phyloP scores from a whole-genome alignment of 208 protist genomes.

The Blechomonas ayalai region DNA sequence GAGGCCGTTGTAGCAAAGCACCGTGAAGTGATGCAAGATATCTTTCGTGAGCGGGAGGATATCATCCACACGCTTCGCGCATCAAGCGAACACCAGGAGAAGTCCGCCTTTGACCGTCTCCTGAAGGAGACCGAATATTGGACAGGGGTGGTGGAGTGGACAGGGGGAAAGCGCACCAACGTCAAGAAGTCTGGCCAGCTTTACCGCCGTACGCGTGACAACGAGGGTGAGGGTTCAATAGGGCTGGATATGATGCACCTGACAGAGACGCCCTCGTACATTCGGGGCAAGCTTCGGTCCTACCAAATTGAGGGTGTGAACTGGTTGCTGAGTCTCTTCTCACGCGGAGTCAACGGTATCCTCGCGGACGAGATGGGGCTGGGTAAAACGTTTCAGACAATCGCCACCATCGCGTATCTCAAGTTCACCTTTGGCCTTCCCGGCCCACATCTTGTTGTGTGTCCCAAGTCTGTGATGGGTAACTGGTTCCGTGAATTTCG shows the following conservation, averaged over 20 bases:
- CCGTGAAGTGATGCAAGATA: conserved; percentile 21
- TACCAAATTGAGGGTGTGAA: conserved; percentile 99
- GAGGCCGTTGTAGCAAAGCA: conserved; percentile 28
- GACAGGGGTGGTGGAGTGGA: conserved; percentile 76
- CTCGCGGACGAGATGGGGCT: conserved; percentile 99
- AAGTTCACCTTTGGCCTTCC: conserved; percentile 83
- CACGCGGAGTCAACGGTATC: conserved; percentile 97
- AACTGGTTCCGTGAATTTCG: conserved; percentile 97
- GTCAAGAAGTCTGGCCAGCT: conserved; percentile 10
- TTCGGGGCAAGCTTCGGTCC: conserved; percentile 88
- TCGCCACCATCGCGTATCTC: conserved; percentile 95
- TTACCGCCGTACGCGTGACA: conserved; percentile 6
- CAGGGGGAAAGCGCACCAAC: conserved; percentile 5
- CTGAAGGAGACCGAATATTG: conserved; percentile 83
- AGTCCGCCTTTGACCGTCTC: conserved; percentile 65
- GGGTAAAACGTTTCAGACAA: conserved; percentile 96
- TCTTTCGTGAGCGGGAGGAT: conserved; percentile 46
- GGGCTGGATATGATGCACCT: conserved; percentile 62
- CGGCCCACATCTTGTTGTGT: conserved; percentile 96
- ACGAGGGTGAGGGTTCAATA: conserved; percentile 29
- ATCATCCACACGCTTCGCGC: conserved; percentile 60
- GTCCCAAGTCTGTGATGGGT: conserved; percentile 95
- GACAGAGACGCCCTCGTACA: conserved; percentile 83
- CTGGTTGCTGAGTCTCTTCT: conserved; percentile 96
- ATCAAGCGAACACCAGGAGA: conserved; percentile 46